Percentiles rank a stretch among this genome's conserved stretches.
phyloP scores from a whole-genome alignment of 306 rosid species.

The Erythrophleum fordii region DNA sequence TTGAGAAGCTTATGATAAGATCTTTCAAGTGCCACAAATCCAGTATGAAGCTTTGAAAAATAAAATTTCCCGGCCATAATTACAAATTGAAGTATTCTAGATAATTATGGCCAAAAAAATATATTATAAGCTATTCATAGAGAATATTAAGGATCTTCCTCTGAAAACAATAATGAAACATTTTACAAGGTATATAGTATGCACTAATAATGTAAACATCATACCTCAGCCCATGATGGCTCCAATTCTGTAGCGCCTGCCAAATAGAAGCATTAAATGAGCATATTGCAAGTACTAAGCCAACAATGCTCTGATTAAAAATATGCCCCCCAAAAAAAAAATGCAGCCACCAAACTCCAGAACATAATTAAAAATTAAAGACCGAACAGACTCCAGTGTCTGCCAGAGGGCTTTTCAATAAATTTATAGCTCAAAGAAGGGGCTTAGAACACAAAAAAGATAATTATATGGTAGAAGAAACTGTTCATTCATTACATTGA shows the following conservation, averaged over 20 bases:
- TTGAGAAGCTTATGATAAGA: background rate
- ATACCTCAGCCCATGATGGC: slow-evolving; percentile 94
- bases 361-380: background rate
- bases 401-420: background rate
- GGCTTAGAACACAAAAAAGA: background rate
- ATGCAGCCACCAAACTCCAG: slow-evolving; percentile 14
- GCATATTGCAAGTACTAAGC: slow-evolving; percentile 22
- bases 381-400: background rate
- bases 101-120: background rate
- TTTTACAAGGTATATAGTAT: background rate
- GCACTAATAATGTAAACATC: slow-evolving; percentile 5
- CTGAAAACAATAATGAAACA: background rate
- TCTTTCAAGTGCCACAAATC: background rate
- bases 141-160: background rate
- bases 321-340: slow-evolving; percentile 10
- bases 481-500: slow-evolving; percentile 9
- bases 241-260: slow-evolving; percentile 90
- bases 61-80: background rate
- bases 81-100: slow-evolving; percentile 11
- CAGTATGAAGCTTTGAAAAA: background rate
- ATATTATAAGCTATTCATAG: background rate
- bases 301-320: background rate
- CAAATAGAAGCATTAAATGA: slow-evolving; percentile 35
- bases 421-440: background rate
- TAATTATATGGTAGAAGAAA: background rate